Evolutionary conservation across 2,329 filamentous ascomycete species (phyloP), one percentile per base, ranked within the genome.

Genomic region (Beauveria sp.): DNA sequence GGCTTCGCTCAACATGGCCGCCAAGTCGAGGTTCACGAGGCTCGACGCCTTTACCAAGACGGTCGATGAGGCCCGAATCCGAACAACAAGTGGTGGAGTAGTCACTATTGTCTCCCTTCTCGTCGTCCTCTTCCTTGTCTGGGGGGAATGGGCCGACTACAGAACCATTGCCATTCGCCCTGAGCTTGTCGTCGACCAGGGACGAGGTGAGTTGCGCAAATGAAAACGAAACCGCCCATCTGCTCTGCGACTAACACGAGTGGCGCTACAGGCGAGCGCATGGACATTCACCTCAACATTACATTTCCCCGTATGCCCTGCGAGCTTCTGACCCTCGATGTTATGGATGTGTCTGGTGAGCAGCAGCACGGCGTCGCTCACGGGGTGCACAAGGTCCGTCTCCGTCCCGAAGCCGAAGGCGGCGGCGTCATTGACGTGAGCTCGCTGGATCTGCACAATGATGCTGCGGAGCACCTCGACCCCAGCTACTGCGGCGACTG

Each of bases 11-110:
- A 71, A 66, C 55, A 97, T 97, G 94, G 81, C 92, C 66, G 79
- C 88, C 71, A 96, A 96, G 80, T 96, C 91, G 68, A 88, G 94
- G 75, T 97, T 99, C 73, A 96, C 90, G 63, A 88, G 89, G 84
- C 90, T 99, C 66, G 94, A 99, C 77, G 94, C 94, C 82, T 99
- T 99, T 75, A 96, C 93, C 56, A 99, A 99, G 79, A 99, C 94
- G 14, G 94, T 99, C 68, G 94, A 99, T 75, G 94, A 99, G 85
- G 94, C 96, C 67, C 86, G 94, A 69, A 86, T 99, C 72, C 89
- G 96, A 70, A 99, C 94, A 37, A 97, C 92, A 7, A 96, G 92
- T 3, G 94, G 94, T 66, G 94, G 94, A 67, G 85, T 99, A 68
- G 91, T 99, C 70, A 99, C 94, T 61, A 92, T 99, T 69, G 83